Base-by-base conservation (phyloP, 768 basidiomycete species). In the Leccinum subgranulosum region DNA sequence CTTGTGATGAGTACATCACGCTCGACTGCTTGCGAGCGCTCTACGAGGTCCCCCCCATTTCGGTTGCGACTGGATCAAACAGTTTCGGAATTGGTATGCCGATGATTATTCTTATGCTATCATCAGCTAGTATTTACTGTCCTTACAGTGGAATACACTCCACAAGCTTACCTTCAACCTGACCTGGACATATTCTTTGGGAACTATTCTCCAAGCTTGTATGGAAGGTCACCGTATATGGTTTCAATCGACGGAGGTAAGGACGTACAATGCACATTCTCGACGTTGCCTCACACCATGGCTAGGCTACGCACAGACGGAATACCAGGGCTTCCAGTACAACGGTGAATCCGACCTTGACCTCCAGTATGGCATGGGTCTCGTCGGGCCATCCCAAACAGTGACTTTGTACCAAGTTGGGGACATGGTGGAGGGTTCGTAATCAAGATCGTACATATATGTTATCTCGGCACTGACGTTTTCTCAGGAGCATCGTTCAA, bases 381-480 rank as follows among this genome's bases (percentile, higher is more conserved):
- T 73, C 25, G 58, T 68, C 11, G 66, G 64, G 14, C 60, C 68
- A 14, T 51, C 58, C 1, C 66, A 68, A 45, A 56, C 17, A 9
- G 64, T 73, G 45, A 72, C 71, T 5, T 60, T 74, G 27, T 71
- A 72, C 63, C 74, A 73, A 58, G 60, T 50, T 21, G 71, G 74
- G 52, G 70, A 70, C 21, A 60, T 64, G 54, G 63, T 68, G 15
- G 64, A 69, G 41, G 69, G 73, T 61, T 45, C 19, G 55, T 62
- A 19, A 28, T 27, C 2, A 12, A 43, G 23, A 23, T n/a, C 45
- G 19, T 17, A 9, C 14, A 25, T 15, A 12, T 25, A 28, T 25
- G 47, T 48, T 48, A 15, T 15, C 47, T 48, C 9, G 31, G 45
- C 43, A 48, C 57, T 53, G 57, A 62, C 46, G 10, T 19, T 27